A percentile compares a stretch with the other conserved stretches of the same genome.
phyloP scores from a whole-genome alignment of 768 basidiomycete species.

The Tylopilus subfusipes region DNA sequence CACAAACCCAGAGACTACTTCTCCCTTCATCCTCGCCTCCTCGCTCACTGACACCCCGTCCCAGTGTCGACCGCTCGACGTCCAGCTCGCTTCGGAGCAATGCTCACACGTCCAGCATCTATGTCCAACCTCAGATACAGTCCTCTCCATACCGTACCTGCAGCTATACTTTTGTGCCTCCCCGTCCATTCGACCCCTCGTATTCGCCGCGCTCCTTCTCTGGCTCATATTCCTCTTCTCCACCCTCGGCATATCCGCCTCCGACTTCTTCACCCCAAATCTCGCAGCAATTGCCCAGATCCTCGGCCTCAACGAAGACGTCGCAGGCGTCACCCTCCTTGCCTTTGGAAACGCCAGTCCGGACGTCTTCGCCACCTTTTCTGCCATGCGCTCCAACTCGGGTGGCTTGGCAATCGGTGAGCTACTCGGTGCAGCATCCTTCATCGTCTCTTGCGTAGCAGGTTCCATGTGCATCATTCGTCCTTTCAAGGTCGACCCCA shows the following conservation, averaged over 20 bases:
- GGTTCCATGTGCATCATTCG: slow-evolving; percentile 98
- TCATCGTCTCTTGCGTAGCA: slow-evolving; percentile 94
- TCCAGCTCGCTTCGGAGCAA: slow-evolving; percentile 48
- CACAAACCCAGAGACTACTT: not conserved
- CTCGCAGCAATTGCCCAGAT: slow-evolving; percentile 83
- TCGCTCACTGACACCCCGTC: not conserved
- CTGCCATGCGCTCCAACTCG: slow-evolving; percentile 81
- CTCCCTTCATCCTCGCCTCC: not conserved
- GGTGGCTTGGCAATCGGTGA: slow-evolving; percentile 93
- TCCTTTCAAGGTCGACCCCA: slow-evolving; percentile 80
- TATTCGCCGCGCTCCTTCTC: slow-evolving; percentile 60
- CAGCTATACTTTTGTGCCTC: slow-evolving; percentile 68
- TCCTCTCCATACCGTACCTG: slow-evolving; percentile 70
- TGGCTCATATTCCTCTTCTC: slow-evolving; percentile 95
- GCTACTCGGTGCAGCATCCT: slow-evolving; percentile 89
- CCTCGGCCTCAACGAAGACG: slow-evolving; percentile 85
- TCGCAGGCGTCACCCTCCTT: slow-evolving; percentile 94
- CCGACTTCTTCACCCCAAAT: slow-evolving; percentile 98
- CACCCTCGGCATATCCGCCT: slow-evolving; percentile 89
- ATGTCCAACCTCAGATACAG: slow-evolving; percentile 60
- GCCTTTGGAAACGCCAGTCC: slow-evolving; percentile 98
- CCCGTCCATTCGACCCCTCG: slow-evolving; percentile 48
- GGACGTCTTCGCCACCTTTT: slow-evolving; percentile 94
- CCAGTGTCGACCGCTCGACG: slow-evolving; percentile 65
- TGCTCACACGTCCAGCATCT: slow-evolving; percentile 57